Base-by-base conservation (phyloP, 345 rosid genomes). In the Viola odorata region DNA sequence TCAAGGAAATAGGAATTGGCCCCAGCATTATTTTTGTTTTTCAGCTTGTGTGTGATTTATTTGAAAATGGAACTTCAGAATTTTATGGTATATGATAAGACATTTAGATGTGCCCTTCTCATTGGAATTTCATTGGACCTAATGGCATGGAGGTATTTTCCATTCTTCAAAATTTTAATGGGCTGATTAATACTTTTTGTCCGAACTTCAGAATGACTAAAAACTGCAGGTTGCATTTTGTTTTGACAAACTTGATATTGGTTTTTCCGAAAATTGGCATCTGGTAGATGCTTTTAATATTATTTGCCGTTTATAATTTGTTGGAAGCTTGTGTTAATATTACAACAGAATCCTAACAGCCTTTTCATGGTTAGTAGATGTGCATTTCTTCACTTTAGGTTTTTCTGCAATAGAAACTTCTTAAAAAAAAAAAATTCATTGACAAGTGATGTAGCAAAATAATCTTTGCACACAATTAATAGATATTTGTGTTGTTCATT, bases 401-500 rank as follows among this genome's bases (percentile, higher is more conserved):
- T 32, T 45, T 14, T n/a, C 17, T 55, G 47, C 15, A 45, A 17
- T 5, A 45, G 32, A 32, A 38, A 44, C 6, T 47, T n/a, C 41
- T 38, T 7, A 12, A n/a, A 45, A 37, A 5, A 23, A 1, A 44
- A 5, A 12, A 4, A 37, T 57, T 41, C 23, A 45, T 6, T 3
- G 36, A 59, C 0, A 3, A 6, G 5, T 23, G 6, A 5, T 12
- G 32, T 23, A 23, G 32, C 1, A 45, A 11, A 38, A 41, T 54
- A 45, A 12, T 13, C 37, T 12, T 10, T 45, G 4, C 16, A 49
- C 13, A 13, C 15, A 15, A 44, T 61, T 69, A 52, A 50, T 37
- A 16, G 6, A 16, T 63, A 6, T 45, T 60, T 63, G 6, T 58
- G 62, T 48, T 70, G 68, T 41, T 48, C 6, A 60, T 51, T 59